Conservation (phyloP, 2,329 filamentous ascomycete species). For the Waltergamsia citrina region DNA sequence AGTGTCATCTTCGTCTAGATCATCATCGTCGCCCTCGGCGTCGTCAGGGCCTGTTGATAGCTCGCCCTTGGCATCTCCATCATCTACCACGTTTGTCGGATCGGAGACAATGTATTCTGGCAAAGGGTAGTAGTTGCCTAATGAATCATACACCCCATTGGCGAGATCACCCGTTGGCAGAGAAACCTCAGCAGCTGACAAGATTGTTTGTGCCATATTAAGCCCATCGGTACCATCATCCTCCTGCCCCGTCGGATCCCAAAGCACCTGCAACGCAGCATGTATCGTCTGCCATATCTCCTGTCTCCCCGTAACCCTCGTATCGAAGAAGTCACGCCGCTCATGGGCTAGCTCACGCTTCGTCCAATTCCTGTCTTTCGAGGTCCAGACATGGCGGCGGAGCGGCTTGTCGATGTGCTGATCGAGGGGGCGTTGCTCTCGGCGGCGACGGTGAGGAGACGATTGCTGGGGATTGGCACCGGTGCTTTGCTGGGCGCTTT, state of each 20-base stretch:
- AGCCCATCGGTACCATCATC: slow-evolving; percentile 32
- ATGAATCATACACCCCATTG: slow-evolving; percentile 62
- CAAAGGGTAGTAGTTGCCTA: slow-evolving; percentile 61
- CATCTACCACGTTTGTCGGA: slow-evolving; percentile 43
- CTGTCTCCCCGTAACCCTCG: slow-evolving; percentile 63
- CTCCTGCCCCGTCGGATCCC: slow-evolving; percentile 37
- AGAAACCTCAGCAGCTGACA: slow-evolving; percentile 69
- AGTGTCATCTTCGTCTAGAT: slow-evolving; percentile 16
- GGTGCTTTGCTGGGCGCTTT: slow-evolving; percentile 12
- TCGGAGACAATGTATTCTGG: slow-evolving; percentile 61
- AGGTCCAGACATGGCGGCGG: slow-evolving; percentile 52
- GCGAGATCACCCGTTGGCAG: slow-evolving; percentile 64
- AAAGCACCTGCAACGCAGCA: slow-evolving; percentile 58
- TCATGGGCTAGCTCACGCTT: slow-evolving; percentile 59
- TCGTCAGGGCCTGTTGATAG: slow-evolving; percentile 28
- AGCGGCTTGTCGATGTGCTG: slow-evolving; percentile 65
- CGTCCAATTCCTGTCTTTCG: slow-evolving; percentile 59
- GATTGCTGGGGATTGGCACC: slow-evolving; percentile 9
- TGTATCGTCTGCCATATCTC: slow-evolving; percentile 77
- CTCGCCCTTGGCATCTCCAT: slow-evolving; percentile 15
- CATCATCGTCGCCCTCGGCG: slow-evolving; percentile 27
- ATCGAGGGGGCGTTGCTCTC: slow-evolving; percentile 33
- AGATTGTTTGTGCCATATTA: slow-evolving; percentile 67
- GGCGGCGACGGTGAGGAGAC: slow-evolving; percentile 20
- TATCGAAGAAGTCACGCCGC: slow-evolving; percentile 82